Base-by-base conservation (phyloP, 306 rosid genomes). In the Gynostemma pentaphyllum region DNA sequence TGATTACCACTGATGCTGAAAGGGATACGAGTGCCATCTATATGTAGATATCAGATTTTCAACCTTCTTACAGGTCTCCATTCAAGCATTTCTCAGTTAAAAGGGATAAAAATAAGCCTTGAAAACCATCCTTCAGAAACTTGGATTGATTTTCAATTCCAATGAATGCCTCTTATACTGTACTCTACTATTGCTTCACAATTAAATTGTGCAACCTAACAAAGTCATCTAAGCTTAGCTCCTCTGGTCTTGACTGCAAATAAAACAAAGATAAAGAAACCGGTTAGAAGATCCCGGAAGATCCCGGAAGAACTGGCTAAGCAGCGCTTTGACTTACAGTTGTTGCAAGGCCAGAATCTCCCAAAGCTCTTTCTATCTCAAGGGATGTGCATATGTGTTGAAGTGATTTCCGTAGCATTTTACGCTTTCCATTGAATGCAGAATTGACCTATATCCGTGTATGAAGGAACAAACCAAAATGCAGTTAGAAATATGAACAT, bases 391-490 rank as follows among this genome's bases (percentile, higher is more conserved):
- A 64, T 54, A 87, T 50, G 81, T 88, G 96, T 77, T 88, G 98
- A 29, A 88, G 92, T 21, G 98, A 81, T 62, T 78, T 87, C 69
- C 95, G 79, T 68, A 87, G 55, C 98, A 91, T 88, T 74, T 91
- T 91, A 12, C 96, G 86, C 75, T 91, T 91, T 66, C 84, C 96
- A 24, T 91, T 88, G 76, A 91, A 91, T 22, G 89, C 98, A 21
- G 98, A 91, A 70, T 84, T 80, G 51, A 85, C 88, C 98, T 91
- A 28, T 15, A 54, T 72, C 61, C 50, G 48, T 0, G 34, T 11
- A 34, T 26, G 6, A 4, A 51, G 29, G 16, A 50, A 50, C 16
- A 51, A 24, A 51, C 9, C 3, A 10, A 51, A 15, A 24, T 9
- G 42, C 41, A 3, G 42, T 30, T 9, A 4, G 24, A 18, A 54